These are phyloP conservation scores for Physcomitrium patens DNA, from an alignment of 225 moss, liverwort and hornwort genomes.

Conservation along the genomic window DNA sequence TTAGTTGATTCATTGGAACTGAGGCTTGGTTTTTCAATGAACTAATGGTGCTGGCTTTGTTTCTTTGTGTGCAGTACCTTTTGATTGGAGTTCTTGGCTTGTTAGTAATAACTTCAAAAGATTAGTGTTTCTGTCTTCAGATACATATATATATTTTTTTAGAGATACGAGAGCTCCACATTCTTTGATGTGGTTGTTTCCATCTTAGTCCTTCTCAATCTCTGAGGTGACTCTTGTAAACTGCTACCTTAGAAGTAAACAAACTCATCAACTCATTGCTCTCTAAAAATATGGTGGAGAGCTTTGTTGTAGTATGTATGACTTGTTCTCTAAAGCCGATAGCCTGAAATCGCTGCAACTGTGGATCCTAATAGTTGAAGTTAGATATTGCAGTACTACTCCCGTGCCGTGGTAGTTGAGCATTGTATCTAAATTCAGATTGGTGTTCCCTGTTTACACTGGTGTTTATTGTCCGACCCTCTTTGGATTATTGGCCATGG, in stretches of 20 bases:
- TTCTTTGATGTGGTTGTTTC: conserved; percentile 48
- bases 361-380: background rate
- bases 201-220: conserved; percentile 35
- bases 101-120: conserved; percentile 94
- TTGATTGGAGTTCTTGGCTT: conserved; percentile 94
- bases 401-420: background rate
- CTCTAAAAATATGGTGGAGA: conserved; percentile 9
- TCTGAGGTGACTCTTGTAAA: conserved; percentile 32
- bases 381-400: background rate
- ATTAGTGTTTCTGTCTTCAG: conserved; percentile 40
- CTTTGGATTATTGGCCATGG: no score
- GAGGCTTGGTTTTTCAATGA: conserved; percentile 5
- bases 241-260: conserved; percentile 25
- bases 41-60: conserved; percentile 13
- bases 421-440: no score
- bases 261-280: background rate
- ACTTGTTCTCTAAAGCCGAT: conserved; percentile 23
- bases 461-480: no score
- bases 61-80: conserved; percentile 73
- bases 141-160: conserved; percentile 21
- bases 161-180: conserved; percentile 45
- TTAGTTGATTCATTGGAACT: background rate
- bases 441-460: no score
- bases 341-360: conserved; percentile 6
- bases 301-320: conserved; percentile 10